Conservation (phyloP, 805 yeast species). For the Kodamaea hsintzibuensis region DNA sequence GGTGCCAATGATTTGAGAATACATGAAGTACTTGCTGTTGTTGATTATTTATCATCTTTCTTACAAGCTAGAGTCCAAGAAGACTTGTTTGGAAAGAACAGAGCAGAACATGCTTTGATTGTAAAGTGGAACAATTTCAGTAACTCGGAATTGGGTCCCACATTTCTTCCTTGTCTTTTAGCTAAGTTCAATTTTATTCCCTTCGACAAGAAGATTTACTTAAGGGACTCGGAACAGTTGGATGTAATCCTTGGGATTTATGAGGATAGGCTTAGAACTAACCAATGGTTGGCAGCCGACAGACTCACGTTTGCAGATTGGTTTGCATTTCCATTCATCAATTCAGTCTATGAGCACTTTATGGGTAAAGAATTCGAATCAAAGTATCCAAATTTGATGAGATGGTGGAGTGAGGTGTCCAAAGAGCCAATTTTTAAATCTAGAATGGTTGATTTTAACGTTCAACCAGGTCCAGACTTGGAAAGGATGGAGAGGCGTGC, state of each 20-base stretch:
- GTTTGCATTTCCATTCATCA: constrained; percentile 36
- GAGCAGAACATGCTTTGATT: constrained; percentile 62
- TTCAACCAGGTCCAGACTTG: background rate
- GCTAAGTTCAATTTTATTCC: constrained; percentile 67
- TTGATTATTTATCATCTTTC: constrained; percentile 41
- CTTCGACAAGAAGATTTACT: constrained; percentile 73
- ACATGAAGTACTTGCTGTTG: constrained; percentile 67
- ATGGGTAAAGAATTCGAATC: background rate
- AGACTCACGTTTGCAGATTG: constrained; percentile 48
- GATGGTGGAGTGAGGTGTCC: background rate
- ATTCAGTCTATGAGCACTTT: background rate
- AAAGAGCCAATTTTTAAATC: background rate
- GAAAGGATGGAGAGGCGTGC: constrained; percentile 1
- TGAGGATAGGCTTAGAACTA: constrained; percentile 39
- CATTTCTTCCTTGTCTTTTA: constrained; percentile 46
- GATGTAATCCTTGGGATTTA: constrained; percentile 17
- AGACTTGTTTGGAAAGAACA: constrained; percentile 34
- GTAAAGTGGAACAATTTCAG: constrained; percentile 77
- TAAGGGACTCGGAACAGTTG: constrained; percentile 41
- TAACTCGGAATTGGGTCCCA: constrained; percentile 63
- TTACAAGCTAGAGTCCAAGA: background rate
- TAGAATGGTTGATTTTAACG: background rate
- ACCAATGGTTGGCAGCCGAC: constrained; percentile 50
- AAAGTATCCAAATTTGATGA: background rate
- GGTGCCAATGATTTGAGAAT: constrained; percentile 74